Percentiles rank a stretch among this genome's conserved stretches.
Evolutionary conservation across 208 protist species (phyloP).

Genomic region (Wallacemonas collosoma): DNA sequence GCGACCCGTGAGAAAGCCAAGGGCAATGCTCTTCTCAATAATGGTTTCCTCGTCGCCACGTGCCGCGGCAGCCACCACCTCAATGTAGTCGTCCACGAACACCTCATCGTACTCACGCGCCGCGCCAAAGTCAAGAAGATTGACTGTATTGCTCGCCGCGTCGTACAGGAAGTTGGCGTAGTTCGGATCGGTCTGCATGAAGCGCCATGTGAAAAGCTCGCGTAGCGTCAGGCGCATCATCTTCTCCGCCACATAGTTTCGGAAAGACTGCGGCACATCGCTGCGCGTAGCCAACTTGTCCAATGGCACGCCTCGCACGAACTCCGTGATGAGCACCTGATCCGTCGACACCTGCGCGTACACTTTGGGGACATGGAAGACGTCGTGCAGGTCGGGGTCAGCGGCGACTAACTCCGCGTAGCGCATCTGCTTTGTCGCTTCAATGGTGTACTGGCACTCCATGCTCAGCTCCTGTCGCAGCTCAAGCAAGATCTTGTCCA

Average conservation of each 20-base stretch:
- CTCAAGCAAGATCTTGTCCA: conserved; percentile 79
- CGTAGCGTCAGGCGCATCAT: conserved; percentile 86
- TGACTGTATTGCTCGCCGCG: conserved; percentile 48
- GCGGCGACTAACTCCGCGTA: conserved; percentile 50
- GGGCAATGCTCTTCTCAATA: conserved; percentile 81
- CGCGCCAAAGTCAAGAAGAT: conserved; percentile 96
- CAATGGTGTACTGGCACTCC: conserved; percentile 74
- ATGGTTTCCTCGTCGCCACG: conserved; percentile 73
- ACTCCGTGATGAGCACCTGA: conserved; percentile 67
- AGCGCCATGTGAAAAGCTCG: conserved; percentile 95
- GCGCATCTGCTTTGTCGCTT: conserved; percentile 67
- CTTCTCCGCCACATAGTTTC: conserved; percentile 77
- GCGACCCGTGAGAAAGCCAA: conserved; percentile 97
- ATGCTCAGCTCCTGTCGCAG: conserved; percentile 66
- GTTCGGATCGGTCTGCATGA: conserved; percentile 98
- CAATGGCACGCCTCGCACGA: conserved; percentile 64
- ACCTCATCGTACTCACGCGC: conserved; percentile 72
- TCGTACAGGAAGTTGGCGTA: conserved; percentile 97
- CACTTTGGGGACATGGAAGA: conserved; percentile 78
- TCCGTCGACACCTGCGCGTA: conserved; percentile 57
- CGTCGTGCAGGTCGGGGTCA: conserved; percentile 36
- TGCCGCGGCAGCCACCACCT: conserved; percentile 90
- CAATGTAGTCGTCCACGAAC: conserved; percentile 93
- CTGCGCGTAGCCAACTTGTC: conserved; percentile 49
- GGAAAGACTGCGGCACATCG: conserved; percentile 64